Conservation (phyloP, 2,329 filamentous ascomycete species). For the Trichophyton mentagrophytes region DNA sequence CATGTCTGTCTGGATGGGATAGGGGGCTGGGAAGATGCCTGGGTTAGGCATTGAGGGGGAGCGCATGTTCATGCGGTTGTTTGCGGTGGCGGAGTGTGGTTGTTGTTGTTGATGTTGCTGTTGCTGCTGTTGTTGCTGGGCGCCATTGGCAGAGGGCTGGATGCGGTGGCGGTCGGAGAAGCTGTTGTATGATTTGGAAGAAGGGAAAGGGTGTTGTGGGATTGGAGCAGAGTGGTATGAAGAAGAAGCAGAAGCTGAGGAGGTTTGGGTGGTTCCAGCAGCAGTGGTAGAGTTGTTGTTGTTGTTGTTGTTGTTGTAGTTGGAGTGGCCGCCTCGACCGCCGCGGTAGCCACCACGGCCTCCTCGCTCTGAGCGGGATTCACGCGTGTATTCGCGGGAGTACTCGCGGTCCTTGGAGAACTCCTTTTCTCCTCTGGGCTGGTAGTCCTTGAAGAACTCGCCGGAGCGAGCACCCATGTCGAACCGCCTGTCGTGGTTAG, state of each 20-base stretch:
- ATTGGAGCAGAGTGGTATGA: conserved; percentile 30
- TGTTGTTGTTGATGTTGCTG: background rate
- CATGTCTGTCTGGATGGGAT: conserved; percentile 33
- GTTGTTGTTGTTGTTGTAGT: conserved; percentile 21
- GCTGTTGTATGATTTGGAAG: conserved; percentile 27
- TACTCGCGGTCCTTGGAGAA: conserved; percentile 24
- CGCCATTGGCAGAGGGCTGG: conserved; percentile 20
- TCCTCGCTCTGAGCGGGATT: conserved; percentile 28
- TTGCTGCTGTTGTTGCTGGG: conserved; percentile 15
- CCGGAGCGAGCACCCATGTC: conserved; percentile 25
- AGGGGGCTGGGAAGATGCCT: conserved; percentile 35
- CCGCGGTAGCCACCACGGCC: conserved; percentile 31
- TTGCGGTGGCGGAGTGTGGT: conserved; percentile 23
- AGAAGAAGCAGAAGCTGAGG: conserved; percentile 10
- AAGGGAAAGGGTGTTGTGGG: conserved; percentile 28
- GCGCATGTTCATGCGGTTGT: conserved; percentile 41
- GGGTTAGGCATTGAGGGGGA: conserved; percentile 47
- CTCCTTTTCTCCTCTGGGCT: conserved; percentile 24
- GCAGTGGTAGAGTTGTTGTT: conserved; percentile 21
- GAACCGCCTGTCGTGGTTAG: conserved; percentile 26
- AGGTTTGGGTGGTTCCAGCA: conserved; percentile 22
- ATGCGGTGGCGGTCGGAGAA: conserved; percentile 30
- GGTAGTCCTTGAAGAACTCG: conserved; percentile 16
- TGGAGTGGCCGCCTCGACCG: conserved; percentile 26
- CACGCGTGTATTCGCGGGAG: conserved; percentile 16